Percentiles rank a stretch among this genome's conserved stretches.
Evolutionary conservation across 1,139 yeast genomes (phyloP).

Genomic region (Candida sanyaensis): DNA sequence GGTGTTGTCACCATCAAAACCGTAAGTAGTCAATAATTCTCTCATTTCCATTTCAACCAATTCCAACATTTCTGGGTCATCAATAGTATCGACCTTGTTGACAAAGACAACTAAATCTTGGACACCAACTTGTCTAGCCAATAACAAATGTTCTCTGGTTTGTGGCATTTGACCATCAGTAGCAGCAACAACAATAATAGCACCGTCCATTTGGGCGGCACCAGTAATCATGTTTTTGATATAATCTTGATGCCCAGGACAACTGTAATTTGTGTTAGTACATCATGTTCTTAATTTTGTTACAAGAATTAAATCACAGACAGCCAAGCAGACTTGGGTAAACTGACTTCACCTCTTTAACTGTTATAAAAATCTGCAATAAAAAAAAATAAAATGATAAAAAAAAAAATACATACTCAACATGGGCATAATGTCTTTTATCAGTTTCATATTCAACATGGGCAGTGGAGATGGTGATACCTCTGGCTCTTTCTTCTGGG

Average conservation of each 20-base stretch:
- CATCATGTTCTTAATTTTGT: too few species aligned
- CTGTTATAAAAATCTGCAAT: too few species aligned
- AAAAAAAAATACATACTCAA: slow-evolving; percentile 42
- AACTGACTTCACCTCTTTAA: neutral
- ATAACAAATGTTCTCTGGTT: slow-evolving; percentile 96
- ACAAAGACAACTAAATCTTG: slow-evolving; percentile 96
- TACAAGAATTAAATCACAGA: neutral
- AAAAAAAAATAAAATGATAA: too few species aligned
- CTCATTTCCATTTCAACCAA: slow-evolving; percentile 99
- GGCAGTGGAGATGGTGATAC: slow-evolving; percentile 97
- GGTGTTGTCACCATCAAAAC: slow-evolving; percentile 97
- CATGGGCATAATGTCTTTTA: slow-evolving; percentile 94
- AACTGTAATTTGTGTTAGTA: neutral
- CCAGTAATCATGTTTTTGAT: slow-evolving; percentile 99
- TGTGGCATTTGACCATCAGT: slow-evolving; percentile 99
- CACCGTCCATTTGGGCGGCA: slow-evolving; percentile 99
- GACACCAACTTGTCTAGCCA: slow-evolving; percentile 99
- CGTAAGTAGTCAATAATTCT: slow-evolving; percentile 85
- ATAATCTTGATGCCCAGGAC: slow-evolving; percentile 91
- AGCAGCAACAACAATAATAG: slow-evolving; percentile 98
- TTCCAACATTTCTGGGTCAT: slow-evolving; percentile 99
- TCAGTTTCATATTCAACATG: slow-evolving; percentile 95
- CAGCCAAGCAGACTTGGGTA: too few species aligned
- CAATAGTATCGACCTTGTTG: slow-evolving; percentile 96
- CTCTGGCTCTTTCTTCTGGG: slow-evolving; percentile 99